Evolutionary conservation across 2,329 filamentous ascomycete genomes (phyloP).

Genomic region (Mycosphaerella sp.): DNA sequence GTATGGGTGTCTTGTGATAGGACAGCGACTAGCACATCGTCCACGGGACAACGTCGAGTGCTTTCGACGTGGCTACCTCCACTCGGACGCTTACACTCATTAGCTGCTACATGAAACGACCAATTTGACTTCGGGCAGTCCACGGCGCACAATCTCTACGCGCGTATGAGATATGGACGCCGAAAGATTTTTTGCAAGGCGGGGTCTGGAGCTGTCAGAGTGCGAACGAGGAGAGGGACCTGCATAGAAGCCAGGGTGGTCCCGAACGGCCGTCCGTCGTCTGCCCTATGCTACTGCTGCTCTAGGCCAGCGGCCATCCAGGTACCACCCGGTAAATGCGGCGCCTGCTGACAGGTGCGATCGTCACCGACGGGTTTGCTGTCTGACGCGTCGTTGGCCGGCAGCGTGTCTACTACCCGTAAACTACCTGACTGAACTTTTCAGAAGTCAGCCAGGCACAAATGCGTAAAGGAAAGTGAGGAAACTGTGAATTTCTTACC

Average conservation of each 20-base stretch:
- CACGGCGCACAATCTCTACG: not conserved
- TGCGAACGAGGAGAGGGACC: not conserved
- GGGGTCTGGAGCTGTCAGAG: not conserved
- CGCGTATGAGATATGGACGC: not conserved
- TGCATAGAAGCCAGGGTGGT: not conserved
- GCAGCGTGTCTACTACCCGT: too few relatives aligned
- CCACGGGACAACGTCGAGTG: not conserved
- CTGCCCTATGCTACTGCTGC: not conserved
- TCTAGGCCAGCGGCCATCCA: not conserved
- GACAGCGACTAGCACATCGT: not conserved
- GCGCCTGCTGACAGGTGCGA: not conserved
- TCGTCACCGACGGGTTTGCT: not conserved
- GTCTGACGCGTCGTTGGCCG: not conserved
- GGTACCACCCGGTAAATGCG: not conserved
- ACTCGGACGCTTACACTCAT: not conserved
- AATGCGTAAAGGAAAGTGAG: too few relatives aligned
- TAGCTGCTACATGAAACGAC: conserved; percentile 2
- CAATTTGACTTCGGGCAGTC: too few relatives aligned
- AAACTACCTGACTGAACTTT: too few relatives aligned
- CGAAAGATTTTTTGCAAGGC: not conserved
- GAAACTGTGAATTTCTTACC: too few relatives aligned
- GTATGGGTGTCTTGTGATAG: not conserved
- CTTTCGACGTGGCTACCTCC: not conserved
- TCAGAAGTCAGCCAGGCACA: too few relatives aligned
- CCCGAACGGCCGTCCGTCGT: not conserved